Evolutionary conservation across 495 filamentous ascomycete species (phyloP).

Genomic region (Hamigera avellanea): DNA sequence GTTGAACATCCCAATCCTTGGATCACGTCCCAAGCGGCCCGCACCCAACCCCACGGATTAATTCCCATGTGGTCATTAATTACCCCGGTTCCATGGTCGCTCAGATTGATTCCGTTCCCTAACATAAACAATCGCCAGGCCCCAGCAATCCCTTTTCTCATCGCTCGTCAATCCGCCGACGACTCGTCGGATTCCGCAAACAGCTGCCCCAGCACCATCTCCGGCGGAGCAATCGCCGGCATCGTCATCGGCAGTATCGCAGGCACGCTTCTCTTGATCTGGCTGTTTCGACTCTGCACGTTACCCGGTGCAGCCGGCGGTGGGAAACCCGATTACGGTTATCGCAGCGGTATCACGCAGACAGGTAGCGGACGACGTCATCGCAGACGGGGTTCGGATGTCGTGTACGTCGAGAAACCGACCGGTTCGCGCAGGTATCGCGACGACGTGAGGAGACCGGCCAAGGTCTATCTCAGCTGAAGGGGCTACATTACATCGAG

Average conservation of each 20-base stretch:
- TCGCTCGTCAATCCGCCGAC: slow-evolving; percentile 10
- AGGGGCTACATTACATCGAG: background rate
- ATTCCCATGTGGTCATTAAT: too few relatives aligned
- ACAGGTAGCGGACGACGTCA: slow-evolving; percentile 6
- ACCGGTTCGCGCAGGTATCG: slow-evolving; percentile 12
- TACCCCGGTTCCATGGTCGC: too few relatives aligned
- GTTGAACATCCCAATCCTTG: too few relatives aligned
- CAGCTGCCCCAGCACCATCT: slow-evolving; percentile 29
- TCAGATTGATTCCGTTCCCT: too few relatives aligned
- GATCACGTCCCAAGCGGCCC: too few relatives aligned
- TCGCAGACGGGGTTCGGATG: slow-evolving; percentile 12
- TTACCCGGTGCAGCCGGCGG: slow-evolving; percentile 13
- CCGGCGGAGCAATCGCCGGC: slow-evolving; percentile 45
- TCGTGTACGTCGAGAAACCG: slow-evolving; percentile 28
- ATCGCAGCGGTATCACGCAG: slow-evolving; percentile 4
- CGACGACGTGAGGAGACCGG: slow-evolving; percentile 20
- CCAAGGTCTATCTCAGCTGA: slow-evolving; percentile 24
- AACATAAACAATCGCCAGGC: too few relatives aligned
- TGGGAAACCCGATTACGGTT: slow-evolving; percentile 15
- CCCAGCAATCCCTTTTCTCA: slow-evolving; percentile 8
- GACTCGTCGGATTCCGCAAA: background rate
- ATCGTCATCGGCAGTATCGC: slow-evolving; percentile 49
- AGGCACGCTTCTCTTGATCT: slow-evolving; percentile 41
- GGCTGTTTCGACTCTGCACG: slow-evolving; percentile 30
- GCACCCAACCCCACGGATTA: too few relatives aligned